Conservation (phyloP, 768 basidiomycete species). For the Dendrothele bispora region DNA sequence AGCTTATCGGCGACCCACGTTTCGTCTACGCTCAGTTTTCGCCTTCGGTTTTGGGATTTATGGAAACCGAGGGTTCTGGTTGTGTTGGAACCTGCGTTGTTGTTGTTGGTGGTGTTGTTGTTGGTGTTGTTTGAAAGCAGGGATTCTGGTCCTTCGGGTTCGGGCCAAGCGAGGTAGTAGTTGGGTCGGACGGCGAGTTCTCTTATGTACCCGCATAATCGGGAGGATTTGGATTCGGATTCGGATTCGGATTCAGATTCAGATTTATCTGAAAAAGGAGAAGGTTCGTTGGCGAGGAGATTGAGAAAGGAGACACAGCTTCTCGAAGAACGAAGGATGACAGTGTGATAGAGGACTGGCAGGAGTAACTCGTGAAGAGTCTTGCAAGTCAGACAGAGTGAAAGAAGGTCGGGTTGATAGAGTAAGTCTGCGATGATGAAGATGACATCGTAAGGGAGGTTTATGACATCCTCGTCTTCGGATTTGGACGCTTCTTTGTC, state of each 20-base stretch:
- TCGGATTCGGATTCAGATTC: constrained; percentile 38
- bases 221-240: too few species aligned
- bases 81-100: too few species aligned
- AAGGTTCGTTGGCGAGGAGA: constrained; percentile 33
- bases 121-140: too few species aligned
- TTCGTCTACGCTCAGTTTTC: constrained; percentile 42
- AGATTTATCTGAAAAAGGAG: constrained; percentile 38
- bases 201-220: constrained; percentile 37
- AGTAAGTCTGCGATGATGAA: too few species aligned
- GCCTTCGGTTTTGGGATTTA: too few species aligned
- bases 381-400: too few species aligned
- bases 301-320: constrained; percentile 36
- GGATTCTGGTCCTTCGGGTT: constrained; percentile 37
- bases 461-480: too few species aligned
- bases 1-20: constrained; percentile 40
- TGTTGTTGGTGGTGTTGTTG: too few species aligned
- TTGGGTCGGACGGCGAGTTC: constrained; percentile 49
- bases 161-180: constrained; percentile 53
- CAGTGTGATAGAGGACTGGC: constrained; percentile 43
- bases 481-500: too few species aligned
- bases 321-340: constrained; percentile 42
- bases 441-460: too few species aligned
- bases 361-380: constrained; percentile 14
- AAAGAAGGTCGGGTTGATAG: too few species aligned
- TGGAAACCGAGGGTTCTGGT: too few species aligned